Base-by-base conservation (phyloP, 2,329 filamentous ascomycete species). In the Celoporthe dispersa region DNA sequence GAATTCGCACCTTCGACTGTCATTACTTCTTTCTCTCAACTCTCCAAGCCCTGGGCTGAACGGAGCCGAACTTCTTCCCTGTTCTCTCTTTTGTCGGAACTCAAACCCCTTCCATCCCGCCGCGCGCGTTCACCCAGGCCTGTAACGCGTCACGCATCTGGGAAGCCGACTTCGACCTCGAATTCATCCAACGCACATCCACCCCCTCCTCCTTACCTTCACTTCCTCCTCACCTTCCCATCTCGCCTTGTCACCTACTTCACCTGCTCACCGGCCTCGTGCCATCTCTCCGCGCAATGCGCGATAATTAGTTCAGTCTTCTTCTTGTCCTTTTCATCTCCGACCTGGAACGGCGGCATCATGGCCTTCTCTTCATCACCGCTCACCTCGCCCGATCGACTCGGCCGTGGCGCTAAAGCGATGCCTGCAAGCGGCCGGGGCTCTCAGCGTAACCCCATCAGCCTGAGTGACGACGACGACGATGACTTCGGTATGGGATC, bases 291-390 rank as follows among this genome's bases (percentile, higher is more conserved):
- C 33, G 22, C 31, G 33, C 33, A 22, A 19, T 61, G 59, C 33
- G 59, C 31, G 33, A 16, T 33, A 16, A 11, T 25, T 22, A 61
- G 35, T 19, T 11, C 51, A 31, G 25, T 12, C 48, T 39, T 19
- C n/a, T 8, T 4, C 14, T 59, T 31, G 51, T 33, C 11, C 51
- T 3, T 59, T 19, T 31, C 14, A 39, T 5, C 3, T 48, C 28
- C 39, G n/a, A 2, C 62, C 31, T 33, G n/a, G 25, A 4, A 37
- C 22, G 25, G 33, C 44, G 41, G 19, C 66, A 66, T 41, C 61
- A 66, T 67, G 39, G 63, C 64, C 53, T 68, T 63, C 28, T 70
- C 70, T 31, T 72, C 70, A 12, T 65, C 68, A 33, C 68, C 70
- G 19, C 68, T 70, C 70, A 72, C 68, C 48, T 72, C 70, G 55